Percentiles rank a stretch among this genome's conserved stretches.
These are phyloP conservation scores for Pichia norvegensis DNA, from an alignment of 1,139 yeast genomes.

Conservation along the genomic window DNA sequence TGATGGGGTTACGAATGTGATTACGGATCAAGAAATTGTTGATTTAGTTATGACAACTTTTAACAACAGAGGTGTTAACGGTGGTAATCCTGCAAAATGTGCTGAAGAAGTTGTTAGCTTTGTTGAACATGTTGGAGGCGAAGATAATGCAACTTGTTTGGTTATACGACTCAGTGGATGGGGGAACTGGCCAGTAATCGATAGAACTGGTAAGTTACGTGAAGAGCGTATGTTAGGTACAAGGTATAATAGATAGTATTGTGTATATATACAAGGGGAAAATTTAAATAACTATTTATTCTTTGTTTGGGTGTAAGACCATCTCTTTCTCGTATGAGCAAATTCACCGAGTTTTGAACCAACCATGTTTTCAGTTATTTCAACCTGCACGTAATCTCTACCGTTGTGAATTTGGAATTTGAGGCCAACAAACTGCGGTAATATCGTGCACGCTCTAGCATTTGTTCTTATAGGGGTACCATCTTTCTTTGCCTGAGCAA, in stretches of 20 bases:
- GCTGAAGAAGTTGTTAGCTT: constrained; percentile 80
- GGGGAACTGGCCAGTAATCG: constrained; percentile 85
- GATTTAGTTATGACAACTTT: constrained; percentile 74
- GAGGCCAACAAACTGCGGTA: constrained; percentile 92
- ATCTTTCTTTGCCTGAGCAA: constrained; percentile 72
- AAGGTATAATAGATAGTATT: constrained; percentile 2
- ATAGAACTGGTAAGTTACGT: constrained; percentile 74
- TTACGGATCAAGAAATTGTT: constrained; percentile 85
- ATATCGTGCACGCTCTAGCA: constrained; percentile 87
- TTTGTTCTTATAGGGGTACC: constrained; percentile 88
- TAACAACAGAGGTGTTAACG: constrained; percentile 54
- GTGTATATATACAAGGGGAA: neutral
- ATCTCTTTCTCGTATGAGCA: constrained; percentile 86
- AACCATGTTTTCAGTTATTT: constrained; percentile 90
- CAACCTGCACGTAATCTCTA: constrained; percentile 83
- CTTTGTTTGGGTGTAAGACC: constrained; percentile 70
- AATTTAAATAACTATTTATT: constrained; percentile 36
- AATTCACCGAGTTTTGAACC: constrained; percentile 95
- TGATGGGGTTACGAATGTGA: constrained; percentile 78
- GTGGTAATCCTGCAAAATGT: constrained; percentile 78
- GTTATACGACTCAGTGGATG: constrained; percentile 79
- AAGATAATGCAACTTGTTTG: constrained; percentile 88
- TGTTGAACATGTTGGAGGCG: constrained; percentile 83
- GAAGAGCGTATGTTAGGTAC: constrained; percentile 52
- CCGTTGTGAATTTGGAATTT: constrained; percentile 95